Evolutionary conservation across 2,329 filamentous ascomycete species (phyloP).

Genomic region (Hypoxylon sp.): DNA sequence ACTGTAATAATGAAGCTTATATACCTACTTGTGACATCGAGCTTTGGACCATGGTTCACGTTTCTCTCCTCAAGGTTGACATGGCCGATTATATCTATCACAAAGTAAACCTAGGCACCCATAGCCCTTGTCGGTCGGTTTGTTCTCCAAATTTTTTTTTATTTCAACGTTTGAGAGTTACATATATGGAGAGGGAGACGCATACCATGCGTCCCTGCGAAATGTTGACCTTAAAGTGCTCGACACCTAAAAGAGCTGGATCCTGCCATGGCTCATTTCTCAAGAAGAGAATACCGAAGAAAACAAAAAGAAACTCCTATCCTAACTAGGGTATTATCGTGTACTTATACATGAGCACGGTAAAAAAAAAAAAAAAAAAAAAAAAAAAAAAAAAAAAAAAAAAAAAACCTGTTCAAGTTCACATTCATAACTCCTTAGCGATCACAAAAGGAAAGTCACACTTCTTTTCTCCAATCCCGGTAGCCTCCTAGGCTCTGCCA

Average conservation of each 20-base stretch:
- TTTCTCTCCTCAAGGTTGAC: neutral
- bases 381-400: too few species aligned
- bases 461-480: slow-evolving; percentile 33
- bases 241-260: neutral
- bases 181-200: neutral
- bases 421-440: neutral
- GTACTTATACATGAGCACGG: slow-evolving; percentile 4
- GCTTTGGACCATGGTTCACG: neutral
- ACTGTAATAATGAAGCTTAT: neutral
- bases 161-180: neutral
- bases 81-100: neutral
- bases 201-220: neutral
- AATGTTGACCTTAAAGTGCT: neutral
- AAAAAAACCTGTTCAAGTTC: neutral
- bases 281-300: neutral
- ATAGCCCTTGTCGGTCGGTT: neutral
- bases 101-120: neutral
- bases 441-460: slow-evolving; percentile 40
- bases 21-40: neutral
- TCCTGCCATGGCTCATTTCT: neutral
- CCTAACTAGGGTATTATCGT: slow-evolving; percentile 4
- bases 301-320: neutral
- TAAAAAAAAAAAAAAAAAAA: too few species aligned
- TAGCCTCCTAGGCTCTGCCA: slow-evolving; percentile 3
- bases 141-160: neutral